A percentile compares a stretch with the other conserved stretches of the same genome.
phyloP scores from a whole-genome alignment of 2,329 filamentous ascomycete species.

The Fusarium abutilonis region DNA sequence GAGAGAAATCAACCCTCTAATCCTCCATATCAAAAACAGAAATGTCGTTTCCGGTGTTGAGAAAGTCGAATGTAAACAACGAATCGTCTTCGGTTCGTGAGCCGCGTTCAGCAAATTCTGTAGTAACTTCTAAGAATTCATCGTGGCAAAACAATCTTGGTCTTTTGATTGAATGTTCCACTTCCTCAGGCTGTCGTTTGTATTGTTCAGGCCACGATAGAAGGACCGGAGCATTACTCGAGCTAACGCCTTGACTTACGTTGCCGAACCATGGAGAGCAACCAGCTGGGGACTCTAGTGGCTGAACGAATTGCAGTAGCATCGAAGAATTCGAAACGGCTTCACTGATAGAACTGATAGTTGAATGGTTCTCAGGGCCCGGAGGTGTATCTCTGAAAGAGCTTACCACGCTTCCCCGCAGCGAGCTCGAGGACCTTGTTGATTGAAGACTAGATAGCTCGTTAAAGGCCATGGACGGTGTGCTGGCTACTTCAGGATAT shows the following conservation, averaged over 20 bases:
- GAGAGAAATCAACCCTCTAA: constrained; percentile 1
- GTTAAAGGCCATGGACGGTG: constrained; percentile 40
- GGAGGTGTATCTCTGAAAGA: constrained; percentile 41
- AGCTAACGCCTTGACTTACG: not conserved
- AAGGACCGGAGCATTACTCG: constrained; percentile 3
- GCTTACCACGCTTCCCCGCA: constrained; percentile 26
- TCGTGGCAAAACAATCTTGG: constrained; percentile 35
- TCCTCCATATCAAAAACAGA: constrained; percentile 42
- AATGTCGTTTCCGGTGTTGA: constrained; percentile 35
- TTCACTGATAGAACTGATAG: constrained; percentile 27
- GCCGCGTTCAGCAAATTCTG: constrained; percentile 35
- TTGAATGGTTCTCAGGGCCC: constrained; percentile 30
- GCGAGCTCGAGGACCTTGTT: constrained; percentile 36
- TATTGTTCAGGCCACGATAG: constrained; percentile 35
- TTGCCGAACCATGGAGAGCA: constrained; percentile 30
- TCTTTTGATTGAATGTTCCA: constrained; percentile 32
- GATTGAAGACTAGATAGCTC: constrained; percentile 41
- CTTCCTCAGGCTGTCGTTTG: constrained; percentile 36
- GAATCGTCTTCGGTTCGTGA: constrained; percentile 37
- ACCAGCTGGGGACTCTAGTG: constrained; percentile 25
- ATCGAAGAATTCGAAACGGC: constrained; percentile 25
- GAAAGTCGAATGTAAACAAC: constrained; percentile 42
- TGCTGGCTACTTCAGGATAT: constrained; percentile 18
- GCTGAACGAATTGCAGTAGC: constrained; percentile 35
- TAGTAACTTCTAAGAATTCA: constrained; percentile 39